Evolutionary conservation across 352 stramenopile species (phyloP).

Genomic region (Globisporangium echinulatum): DNA sequence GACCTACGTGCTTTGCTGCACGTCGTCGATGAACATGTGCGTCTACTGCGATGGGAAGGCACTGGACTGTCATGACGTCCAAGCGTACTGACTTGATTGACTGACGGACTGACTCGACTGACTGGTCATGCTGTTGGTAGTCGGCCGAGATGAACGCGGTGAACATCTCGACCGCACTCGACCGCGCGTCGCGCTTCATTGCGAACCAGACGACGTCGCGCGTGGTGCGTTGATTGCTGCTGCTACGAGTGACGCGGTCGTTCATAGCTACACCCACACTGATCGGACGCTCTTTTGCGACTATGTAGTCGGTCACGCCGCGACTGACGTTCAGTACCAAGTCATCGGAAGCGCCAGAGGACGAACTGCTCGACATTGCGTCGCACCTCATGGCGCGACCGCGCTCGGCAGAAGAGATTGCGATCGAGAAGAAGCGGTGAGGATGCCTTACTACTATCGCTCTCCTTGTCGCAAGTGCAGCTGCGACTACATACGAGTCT

Average conservation of each 20-base stretch:
- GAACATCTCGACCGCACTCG: conserved; percentile 59
- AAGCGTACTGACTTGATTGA: not conserved
- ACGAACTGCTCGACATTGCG: conserved; percentile 45
- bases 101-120: not conserved
- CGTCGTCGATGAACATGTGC: conserved; percentile 59
- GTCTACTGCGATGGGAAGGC: conserved; percentile 1
- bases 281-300: not conserved
- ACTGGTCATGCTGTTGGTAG: conserved; percentile 14
- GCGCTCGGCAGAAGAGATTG: conserved; percentile 22
- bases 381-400: conserved; percentile 30
- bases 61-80: too few relatives aligned
- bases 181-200: conserved; percentile 36
- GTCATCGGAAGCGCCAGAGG: conserved; percentile 56
- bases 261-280: not conserved
- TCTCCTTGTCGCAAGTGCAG: not conserved
- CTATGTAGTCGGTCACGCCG: conserved; percentile 6
- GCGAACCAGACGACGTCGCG: conserved; percentile 15
- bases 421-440: conserved; percentile 42
- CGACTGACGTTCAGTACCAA: conserved; percentile 18
- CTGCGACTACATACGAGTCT: not conserved
- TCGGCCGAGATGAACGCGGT: conserved; percentile 42
- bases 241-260: too few relatives aligned
- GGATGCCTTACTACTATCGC: not conserved
- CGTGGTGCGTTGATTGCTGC: conserved; percentile 19
- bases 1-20: conserved; percentile 49